phyloP scores from a whole-genome alignment of 2,329 filamentous ascomycete genomes.

The Xylaria sp. region DNA sequence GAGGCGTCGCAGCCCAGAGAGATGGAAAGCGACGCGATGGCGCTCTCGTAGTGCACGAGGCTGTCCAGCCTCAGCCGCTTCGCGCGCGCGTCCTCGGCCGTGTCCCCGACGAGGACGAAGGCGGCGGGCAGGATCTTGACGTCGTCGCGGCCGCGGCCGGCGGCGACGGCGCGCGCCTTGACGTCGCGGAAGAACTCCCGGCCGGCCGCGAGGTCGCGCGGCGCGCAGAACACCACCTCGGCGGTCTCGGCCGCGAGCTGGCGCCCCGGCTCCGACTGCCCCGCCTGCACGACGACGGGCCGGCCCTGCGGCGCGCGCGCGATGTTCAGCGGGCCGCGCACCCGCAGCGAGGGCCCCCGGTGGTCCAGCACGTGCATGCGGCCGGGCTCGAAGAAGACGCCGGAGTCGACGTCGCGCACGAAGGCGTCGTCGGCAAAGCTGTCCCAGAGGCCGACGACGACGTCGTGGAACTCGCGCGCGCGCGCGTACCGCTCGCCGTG shows the following conservation, averaged over 20 bases:
- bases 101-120: slow-evolving; percentile 53
- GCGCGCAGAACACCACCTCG: slow-evolving; percentile 56
- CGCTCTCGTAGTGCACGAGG: slow-evolving; percentile 56
- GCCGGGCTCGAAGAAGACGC: slow-evolving; percentile 53
- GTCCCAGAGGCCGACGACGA: slow-evolving; percentile 57
- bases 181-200: slow-evolving; percentile 55
- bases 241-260: slow-evolving; percentile 57
- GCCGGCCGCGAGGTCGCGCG: slow-evolving; percentile 46
- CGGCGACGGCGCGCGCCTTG: slow-evolving; percentile 49
- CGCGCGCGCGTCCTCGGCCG: slow-evolving; percentile 49
- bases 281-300: slow-evolving; percentile 59
- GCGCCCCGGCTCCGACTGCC: slow-evolving; percentile 54
- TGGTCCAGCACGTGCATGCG: slow-evolving; percentile 57
- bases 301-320: slow-evolving; percentile 56
- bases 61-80: slow-evolving; percentile 54
- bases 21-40: slow-evolving; percentile 55
- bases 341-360: slow-evolving; percentile 49
- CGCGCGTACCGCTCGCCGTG: slow-evolving; percentile 54
- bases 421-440: slow-evolving; percentile 60
- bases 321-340: slow-evolving; percentile 54
- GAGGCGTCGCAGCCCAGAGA: slow-evolving; percentile 51
- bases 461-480: slow-evolving; percentile 55
- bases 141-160: slow-evolving; percentile 48
- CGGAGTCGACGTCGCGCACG: slow-evolving; percentile 49
- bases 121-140: slow-evolving; percentile 57